Conservation (phyloP, 768 basidiomycete species). For the Agaricus blazei region DNA sequence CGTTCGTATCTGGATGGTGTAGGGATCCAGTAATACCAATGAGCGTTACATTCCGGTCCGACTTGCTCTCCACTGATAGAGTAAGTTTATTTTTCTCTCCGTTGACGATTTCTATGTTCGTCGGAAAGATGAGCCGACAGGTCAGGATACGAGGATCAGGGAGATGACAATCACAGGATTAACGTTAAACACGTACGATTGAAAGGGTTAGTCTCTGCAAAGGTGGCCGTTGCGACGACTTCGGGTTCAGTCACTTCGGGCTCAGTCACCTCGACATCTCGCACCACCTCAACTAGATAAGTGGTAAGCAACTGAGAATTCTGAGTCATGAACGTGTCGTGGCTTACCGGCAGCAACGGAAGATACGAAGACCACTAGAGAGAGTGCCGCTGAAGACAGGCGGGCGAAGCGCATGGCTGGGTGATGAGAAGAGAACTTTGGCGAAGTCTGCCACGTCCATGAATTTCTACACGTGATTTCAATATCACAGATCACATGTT, state of each 20-base stretch:
- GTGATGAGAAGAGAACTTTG: neutral
- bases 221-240: conserved; percentile 48
- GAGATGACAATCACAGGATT: neutral
- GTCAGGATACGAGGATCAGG: conserved; percentile 8
- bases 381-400: neutral
- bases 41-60: conserved; percentile 66
- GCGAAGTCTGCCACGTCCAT: conserved; percentile 7
- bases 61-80: conserved; percentile 71
- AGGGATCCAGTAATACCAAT: conserved; percentile 63
- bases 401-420: conserved; percentile 1
- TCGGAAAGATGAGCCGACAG: conserved; percentile 11
- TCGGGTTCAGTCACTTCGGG: conserved; percentile 51
- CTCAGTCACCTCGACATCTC: conserved; percentile 30
- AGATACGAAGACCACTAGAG: conserved; percentile 4
- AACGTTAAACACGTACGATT: conserved; percentile 51
- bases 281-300: conserved; percentile 15
- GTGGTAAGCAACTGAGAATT: conserved; percentile 5
- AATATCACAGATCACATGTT: conserved; percentile 1
- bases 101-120: conserved; percentile 65
- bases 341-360: conserved; percentile 6
- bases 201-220: conserved; percentile 70
- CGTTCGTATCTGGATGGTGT: conserved; percentile 56
- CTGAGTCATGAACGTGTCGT: neutral
- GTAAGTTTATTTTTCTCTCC: conserved; percentile 71
- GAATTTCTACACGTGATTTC: conserved; percentile 2